Evolutionary conservation across 495 filamentous ascomycete species (phyloP).

Genomic region (Hypoxylon trugodes): DNA sequence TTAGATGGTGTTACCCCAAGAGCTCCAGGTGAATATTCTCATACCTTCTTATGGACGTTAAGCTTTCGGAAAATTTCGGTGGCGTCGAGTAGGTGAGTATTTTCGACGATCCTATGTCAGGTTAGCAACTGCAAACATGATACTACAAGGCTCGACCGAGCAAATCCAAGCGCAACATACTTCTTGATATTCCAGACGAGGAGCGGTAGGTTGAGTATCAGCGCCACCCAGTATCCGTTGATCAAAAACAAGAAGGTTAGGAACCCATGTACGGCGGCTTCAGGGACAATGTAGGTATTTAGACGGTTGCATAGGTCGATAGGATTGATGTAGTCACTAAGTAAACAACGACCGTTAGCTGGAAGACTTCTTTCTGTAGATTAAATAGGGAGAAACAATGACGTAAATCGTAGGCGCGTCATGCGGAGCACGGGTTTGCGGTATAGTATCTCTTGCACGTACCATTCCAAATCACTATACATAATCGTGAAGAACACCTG

Average conservation of each 20-base stretch:
- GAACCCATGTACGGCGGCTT: conserved; percentile 96
- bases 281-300: conserved; percentile 99
- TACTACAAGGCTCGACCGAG: not conserved
- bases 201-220: conserved; percentile 91
- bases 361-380: not conserved
- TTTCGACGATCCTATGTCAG: conserved; percentile 83
- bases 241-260: conserved; percentile 94
- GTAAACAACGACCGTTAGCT: conserved; percentile 35
- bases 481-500: conserved; percentile 99
- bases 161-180: conserved; percentile 63
- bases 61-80: conserved; percentile 99
- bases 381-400: conserved; percentile 25
- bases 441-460: conserved; percentile 48
- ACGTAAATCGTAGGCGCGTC: conserved; percentile 30
- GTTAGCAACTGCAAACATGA: conserved; percentile 30
- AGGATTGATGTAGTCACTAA: conserved; percentile 99
- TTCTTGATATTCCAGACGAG: conserved; percentile 97
- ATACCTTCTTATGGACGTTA: conserved; percentile 98
- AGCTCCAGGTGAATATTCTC: conserved; percentile 22
- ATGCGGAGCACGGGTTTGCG: conserved; percentile 10
- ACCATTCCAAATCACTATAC: conserved; percentile 99
- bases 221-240: conserved; percentile 97
- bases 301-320: conserved; percentile 99
- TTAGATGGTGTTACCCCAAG: not conserved
- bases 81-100: conserved; percentile 94